A percentile compares a stretch with the other conserved stretches of the same genome.
phyloP scores from a whole-genome alignment of 2,329 filamentous ascomycete genomes.

The Claviceps digitariae region DNA sequence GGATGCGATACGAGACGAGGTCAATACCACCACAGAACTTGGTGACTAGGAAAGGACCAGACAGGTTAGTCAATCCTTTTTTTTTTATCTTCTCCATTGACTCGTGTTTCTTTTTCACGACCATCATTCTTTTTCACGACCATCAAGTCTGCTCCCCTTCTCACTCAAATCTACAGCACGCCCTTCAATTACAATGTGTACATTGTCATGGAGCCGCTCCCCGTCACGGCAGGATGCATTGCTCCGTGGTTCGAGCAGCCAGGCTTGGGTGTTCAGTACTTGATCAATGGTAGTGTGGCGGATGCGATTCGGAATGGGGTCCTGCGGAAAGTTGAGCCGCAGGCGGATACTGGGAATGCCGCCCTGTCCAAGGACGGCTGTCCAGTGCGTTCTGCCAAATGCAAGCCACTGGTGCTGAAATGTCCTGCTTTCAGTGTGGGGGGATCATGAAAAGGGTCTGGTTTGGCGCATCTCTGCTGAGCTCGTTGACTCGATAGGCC shows the following conservation, averaged over 20 bases:
- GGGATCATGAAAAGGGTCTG: background rate
- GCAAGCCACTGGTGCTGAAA: background rate
- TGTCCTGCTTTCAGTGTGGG: background rate
- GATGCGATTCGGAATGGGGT: background rate
- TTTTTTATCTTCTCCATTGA: background rate
- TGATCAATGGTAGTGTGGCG: background rate
- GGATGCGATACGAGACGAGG: background rate
- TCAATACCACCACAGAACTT: background rate
- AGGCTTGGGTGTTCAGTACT: background rate
- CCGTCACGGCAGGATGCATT: background rate
- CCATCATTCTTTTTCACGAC: background rate
- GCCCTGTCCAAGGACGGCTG: background rate
- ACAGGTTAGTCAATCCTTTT: background rate
- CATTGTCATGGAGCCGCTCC: background rate
- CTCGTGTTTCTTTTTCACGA: background rate
- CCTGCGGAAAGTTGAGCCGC: background rate
- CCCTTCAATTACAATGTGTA: conserved; percentile 1
- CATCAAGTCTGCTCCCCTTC: background rate
- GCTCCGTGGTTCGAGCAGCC: conserved; percentile 2
- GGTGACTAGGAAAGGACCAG: background rate
- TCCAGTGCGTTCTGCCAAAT: background rate
- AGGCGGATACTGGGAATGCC: background rate
- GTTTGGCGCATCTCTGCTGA: no score
- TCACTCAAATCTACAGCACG: background rate
- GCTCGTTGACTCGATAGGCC: no score